A percentile compares a stretch with the other conserved stretches of the same genome.
These are phyloP conservation scores for Arachnomyces sp. DNA, from an alignment of 2,329 filamentous ascomycete species.

Conservation along the genomic window DNA sequence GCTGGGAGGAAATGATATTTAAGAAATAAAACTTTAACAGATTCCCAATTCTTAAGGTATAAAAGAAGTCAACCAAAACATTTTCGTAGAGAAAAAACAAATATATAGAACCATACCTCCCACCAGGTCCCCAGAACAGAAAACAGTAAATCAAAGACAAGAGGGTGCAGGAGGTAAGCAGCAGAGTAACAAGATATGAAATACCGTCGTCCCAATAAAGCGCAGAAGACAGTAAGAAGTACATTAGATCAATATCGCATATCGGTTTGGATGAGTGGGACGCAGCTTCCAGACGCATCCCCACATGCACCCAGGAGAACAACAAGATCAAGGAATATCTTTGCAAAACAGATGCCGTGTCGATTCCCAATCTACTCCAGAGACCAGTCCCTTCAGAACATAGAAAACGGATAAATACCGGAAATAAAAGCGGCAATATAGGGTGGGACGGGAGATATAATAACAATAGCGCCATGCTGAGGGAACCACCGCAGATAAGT, in stretches of 20 bases:
- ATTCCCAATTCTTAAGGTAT: too few relatives aligned
- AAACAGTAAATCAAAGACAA: not conserved
- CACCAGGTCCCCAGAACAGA: not conserved
- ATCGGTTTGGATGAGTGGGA: not conserved
- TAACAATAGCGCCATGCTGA: too few relatives aligned
- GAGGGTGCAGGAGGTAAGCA: not conserved
- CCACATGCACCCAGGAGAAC: too few relatives aligned
- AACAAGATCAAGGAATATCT: too few relatives aligned
- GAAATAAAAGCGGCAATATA: too few relatives aligned
- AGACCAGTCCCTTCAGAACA: constrained; percentile 1
- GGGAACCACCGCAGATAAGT: too few relatives aligned
- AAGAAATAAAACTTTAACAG: too few relatives aligned
- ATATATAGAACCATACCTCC: too few relatives aligned
- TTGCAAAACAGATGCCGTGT: not conserved
- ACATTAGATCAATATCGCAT: not conserved
- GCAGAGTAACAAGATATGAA: not conserved
- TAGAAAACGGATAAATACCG: not conserved
- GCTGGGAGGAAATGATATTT: too few relatives aligned
- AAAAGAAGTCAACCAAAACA: too few relatives aligned
- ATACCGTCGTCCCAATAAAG: constrained; percentile 1
- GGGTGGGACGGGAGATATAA: too few relatives aligned
- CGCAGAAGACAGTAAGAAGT: not conserved
- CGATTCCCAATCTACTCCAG: constrained; percentile 7
- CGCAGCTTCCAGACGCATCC: not conserved
- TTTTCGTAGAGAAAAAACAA: too few relatives aligned